Conservation (phyloP, 2,329 filamentous ascomycete genomes). For the Aspergillus piperis region DNA sequence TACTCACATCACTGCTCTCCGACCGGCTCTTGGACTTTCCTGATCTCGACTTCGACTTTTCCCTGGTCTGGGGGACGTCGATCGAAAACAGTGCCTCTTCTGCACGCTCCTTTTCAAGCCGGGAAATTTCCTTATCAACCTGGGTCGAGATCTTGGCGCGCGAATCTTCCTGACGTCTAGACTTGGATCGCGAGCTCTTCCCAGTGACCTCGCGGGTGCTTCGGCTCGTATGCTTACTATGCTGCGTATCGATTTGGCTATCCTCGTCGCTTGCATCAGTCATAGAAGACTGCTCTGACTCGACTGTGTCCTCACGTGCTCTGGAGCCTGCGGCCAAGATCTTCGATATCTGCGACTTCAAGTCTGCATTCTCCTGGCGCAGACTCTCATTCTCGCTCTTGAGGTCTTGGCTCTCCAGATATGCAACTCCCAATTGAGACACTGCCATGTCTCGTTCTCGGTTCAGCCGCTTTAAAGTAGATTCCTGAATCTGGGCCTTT, state of each 20-base stretch:
- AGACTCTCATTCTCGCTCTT: conserved; percentile 43
- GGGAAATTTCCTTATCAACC: conserved; percentile 39
- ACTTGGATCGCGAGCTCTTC: conserved; percentile 30
- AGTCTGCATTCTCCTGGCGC: conserved; percentile 40
- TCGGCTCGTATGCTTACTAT: conserved; percentile 30
- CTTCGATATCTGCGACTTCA: conserved; percentile 39
- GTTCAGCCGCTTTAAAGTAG: conserved; percentile 55
- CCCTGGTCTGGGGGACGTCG: conserved; percentile 30
- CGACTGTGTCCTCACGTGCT: conserved; percentile 30
- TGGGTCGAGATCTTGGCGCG: conserved; percentile 35
- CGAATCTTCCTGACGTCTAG: conserved; percentile 30
- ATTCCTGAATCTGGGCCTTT: conserved; percentile 56
- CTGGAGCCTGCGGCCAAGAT: conserved; percentile 24
- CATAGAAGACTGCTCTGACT: conserved; percentile 28
- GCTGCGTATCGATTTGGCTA: conserved; percentile 35
- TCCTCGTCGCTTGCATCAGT: conserved; percentile 31
- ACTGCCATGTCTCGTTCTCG: conserved; percentile 60
- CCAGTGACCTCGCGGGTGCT: conserved; percentile 32
- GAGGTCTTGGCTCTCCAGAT: conserved; percentile 52
- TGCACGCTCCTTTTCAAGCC: conserved; percentile 39
- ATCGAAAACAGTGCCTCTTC: conserved; percentile 43
- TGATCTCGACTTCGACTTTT: conserved; percentile 23
- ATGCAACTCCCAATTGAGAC: conserved; percentile 59
- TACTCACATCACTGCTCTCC: conserved; percentile 20
- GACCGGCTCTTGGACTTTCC: conserved; percentile 23